Evolutionary conservation across 805 yeast genomes (phyloP).

Genomic region (Metschnikowia picachoensis): DNA sequence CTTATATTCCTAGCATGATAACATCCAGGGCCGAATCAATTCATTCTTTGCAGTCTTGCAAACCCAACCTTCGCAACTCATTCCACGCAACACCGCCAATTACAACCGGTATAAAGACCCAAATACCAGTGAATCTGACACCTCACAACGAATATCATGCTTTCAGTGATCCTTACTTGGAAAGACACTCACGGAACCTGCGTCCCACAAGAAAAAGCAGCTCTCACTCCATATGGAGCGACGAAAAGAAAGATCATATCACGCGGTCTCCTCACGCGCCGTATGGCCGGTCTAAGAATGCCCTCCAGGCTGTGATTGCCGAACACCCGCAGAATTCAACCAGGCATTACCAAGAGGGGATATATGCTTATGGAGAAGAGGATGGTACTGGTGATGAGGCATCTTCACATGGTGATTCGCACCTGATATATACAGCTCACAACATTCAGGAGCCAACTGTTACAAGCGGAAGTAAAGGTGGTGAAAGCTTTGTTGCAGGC

Average conservation of each 20-base stretch:
- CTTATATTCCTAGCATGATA: conserved; percentile 2
- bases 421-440: conserved; percentile 12
- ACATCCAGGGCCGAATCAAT: conserved; percentile 21
- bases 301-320: neutral
- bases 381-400: conserved; percentile 26
- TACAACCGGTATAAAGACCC: conserved; percentile 4
- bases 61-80: conserved; percentile 13
- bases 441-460: conserved; percentile 2
- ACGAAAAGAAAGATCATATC: conserved; percentile 9
- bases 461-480: neutral
- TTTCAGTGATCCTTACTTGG: conserved; percentile 24
- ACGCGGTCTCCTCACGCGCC: conserved; percentile 13
- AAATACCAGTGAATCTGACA: neutral
- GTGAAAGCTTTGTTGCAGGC: conserved; percentile 1
- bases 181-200: conserved; percentile 14
- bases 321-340: conserved; percentile 18
- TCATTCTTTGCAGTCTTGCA: conserved; percentile 22
- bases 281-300: conserved; percentile 4
- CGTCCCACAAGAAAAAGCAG: conserved; percentile 13
- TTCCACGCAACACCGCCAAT: conserved; percentile 19
- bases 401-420: conserved; percentile 29
- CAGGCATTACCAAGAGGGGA: conserved; percentile 26
- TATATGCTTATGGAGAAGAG: conserved; percentile 26
- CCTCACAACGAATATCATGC: conserved; percentile 13
- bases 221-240: conserved; percentile 12